A percentile compares a stretch with the other conserved stretches of the same genome.
Conservation (phyloP, 345 rosid species). For the Firmiana major region DNA sequence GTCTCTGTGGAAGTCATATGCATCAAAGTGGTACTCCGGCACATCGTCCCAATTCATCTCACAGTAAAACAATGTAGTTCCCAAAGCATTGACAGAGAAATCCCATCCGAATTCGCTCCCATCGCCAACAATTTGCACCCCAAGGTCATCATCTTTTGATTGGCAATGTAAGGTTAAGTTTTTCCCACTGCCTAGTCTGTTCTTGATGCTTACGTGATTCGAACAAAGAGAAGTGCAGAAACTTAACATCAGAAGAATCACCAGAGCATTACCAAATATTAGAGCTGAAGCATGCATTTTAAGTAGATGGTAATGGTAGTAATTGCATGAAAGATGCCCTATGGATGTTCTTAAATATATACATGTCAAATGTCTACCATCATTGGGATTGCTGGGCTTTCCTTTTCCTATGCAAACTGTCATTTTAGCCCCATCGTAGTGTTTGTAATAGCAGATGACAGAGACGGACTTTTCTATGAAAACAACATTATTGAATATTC, state of each 20-base stretch:
- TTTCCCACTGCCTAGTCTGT: constrained; percentile 38
- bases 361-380: neutral
- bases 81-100: constrained; percentile 31
- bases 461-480: neutral
- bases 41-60: constrained; percentile 39
- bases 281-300: constrained; percentile 6
- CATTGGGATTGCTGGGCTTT: neutral
- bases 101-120: constrained; percentile 52
- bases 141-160: constrained; percentile 53
- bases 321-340: neutral
- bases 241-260: constrained; percentile 18
- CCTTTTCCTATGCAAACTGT: neutral
- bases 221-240: constrained; percentile 19
- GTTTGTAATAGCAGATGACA: neutral
- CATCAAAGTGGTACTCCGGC: constrained; percentile 34
- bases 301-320: neutral
- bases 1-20: constrained; percentile 36
- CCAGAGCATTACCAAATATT: neutral
- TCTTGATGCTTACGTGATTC: constrained; percentile 35
- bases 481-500: neutral
- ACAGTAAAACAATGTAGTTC: constrained; percentile 48
- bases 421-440: neutral
- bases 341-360: neutral
- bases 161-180: constrained; percentile 53
- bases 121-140: constrained; percentile 35